Evolutionary conservation across 2,329 filamentous ascomycete genomes (phyloP).

Genomic region (Paecilomyces dactylethromorphus): DNA sequence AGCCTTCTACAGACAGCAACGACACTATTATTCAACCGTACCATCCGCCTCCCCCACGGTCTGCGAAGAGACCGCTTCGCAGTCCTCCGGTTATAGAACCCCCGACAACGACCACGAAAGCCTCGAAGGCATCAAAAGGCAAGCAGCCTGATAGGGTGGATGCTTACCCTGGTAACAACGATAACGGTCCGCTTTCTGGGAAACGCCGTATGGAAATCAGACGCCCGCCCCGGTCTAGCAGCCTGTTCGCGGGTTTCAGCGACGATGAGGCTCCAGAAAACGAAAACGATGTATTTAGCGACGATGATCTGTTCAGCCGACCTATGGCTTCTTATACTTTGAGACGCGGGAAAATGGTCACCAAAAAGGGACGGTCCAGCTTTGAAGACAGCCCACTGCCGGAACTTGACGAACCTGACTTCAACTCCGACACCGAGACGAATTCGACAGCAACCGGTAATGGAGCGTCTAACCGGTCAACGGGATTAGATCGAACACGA

Average conservation of each 20-base stretch:
- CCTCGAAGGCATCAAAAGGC: slow-evolving; percentile 10
- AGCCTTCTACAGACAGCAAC: slow-evolving; percentile 23
- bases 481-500: slow-evolving; percentile 6
- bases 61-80: slow-evolving; percentile 19
- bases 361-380: slow-evolving; percentile 22
- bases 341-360: slow-evolving; percentile 36
- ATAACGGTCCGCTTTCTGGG: slow-evolving; percentile 64
- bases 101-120: slow-evolving; percentile 31
- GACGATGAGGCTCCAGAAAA: slow-evolving; percentile 34
- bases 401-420: slow-evolving; percentile 32
- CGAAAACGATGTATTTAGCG: slow-evolving; percentile 31
- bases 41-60: slow-evolving; percentile 27
- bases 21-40: slow-evolving; percentile 26
- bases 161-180: slow-evolving; percentile 71
- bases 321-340: slow-evolving; percentile 39
- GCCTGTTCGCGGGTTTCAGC: slow-evolving; percentile 79
- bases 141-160: slow-evolving; percentile 47
- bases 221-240: slow-evolving; percentile 69
- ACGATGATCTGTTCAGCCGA: slow-evolving; percentile 39
- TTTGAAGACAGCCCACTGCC: slow-evolving; percentile 26
- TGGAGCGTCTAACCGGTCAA: slow-evolving; percentile 9
- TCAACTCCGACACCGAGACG: slow-evolving; percentile 20
- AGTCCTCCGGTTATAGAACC: slow-evolving; percentile 37
- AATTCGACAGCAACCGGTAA: slow-evolving; percentile 12
- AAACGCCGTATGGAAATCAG: slow-evolving; percentile 55